These are phyloP conservation scores for Dictyostelium discoideum DNA, from an alignment of 78 protist genomes.

Conservation along the genomic window DNA sequence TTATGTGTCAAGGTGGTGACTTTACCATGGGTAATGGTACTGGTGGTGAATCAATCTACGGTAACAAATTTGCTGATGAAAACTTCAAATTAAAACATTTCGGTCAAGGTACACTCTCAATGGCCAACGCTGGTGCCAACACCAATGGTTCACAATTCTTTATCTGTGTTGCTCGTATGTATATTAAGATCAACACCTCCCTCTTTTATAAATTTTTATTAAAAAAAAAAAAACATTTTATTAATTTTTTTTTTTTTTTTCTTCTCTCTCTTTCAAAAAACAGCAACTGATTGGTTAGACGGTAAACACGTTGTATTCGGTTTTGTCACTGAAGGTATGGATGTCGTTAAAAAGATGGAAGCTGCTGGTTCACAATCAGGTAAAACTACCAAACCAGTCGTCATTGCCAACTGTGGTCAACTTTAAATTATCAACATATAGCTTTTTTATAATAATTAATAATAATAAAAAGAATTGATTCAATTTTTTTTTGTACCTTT, in stretches of 20 bases:
- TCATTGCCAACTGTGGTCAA: conserved; percentile 70
- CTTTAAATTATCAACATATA: neutral
- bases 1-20: conserved; percentile 96
- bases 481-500: neutral
- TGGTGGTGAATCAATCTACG: conserved; percentile 98
- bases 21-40: conserved; percentile 96
- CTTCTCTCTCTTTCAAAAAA: neutral
- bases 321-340: conserved; percentile 82
- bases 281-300: conserved; percentile 83
- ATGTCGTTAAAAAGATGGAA: conserved; percentile 81
- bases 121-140: conserved; percentile 95
- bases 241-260: neutral
- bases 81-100: conserved; percentile 91
- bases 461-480: neutral
- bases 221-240: neutral
- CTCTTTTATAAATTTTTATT: neutral
- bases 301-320: conserved; percentile 94
- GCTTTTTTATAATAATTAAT: neutral
- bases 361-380: conserved; percentile 71
- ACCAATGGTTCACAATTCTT: conserved; percentile 86
- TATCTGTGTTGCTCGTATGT: conserved; percentile 30
- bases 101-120: conserved; percentile 88
- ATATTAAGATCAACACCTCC: neutral
- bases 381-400: conserved; percentile 49
- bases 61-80: conserved; percentile 90